A percentile compares a stretch with the other conserved stretches of the same genome.
These are phyloP conservation scores for Boletus bicolor DNA, from an alignment of 768 basidiomycete genomes.

Conservation along the genomic window DNA sequence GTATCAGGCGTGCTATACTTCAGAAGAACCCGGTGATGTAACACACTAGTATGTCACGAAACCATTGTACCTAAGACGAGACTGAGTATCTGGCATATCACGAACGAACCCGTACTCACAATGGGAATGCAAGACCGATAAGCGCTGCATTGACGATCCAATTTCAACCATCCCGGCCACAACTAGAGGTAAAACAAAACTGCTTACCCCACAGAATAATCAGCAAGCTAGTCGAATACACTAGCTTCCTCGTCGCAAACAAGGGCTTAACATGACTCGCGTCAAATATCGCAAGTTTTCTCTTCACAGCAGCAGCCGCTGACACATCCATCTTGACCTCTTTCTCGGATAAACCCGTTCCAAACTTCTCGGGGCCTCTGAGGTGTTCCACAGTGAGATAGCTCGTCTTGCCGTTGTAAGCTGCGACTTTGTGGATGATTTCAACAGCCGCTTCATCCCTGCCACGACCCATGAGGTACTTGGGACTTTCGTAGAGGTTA, in stretches of 20 bases:
- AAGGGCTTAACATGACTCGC: conserved; percentile 43
- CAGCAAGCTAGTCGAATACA: conserved; percentile 47
- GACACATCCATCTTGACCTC: conserved; percentile 33
- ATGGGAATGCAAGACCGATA: conserved; percentile 74
- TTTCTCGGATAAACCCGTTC: conserved; percentile 6
- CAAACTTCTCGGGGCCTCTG: conserved; percentile 15
- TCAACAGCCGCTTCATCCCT: conserved; percentile 58
- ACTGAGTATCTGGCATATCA: background rate
- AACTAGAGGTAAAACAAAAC: background rate
- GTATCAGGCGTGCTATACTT: background rate
- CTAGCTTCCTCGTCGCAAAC: conserved; percentile 49
- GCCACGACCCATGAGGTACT: conserved; percentile 69
- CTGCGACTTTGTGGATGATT: conserved; percentile 59
- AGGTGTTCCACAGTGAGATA: conserved; percentile 53
- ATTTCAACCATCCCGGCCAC: background rate
- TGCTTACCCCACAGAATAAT: conserved; percentile 51
- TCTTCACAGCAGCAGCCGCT: conserved; percentile 35
- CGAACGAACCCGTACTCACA: conserved; percentile 36
- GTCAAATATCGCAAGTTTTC: conserved; percentile 41
- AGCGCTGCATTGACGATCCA: conserved; percentile 41
- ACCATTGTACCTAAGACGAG: conserved; percentile 42
- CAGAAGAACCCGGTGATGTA: background rate
- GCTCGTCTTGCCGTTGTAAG: conserved; percentile 52
- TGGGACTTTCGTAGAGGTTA: conserved; percentile 65
- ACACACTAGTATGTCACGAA: conserved; percentile 52